Evolutionary conservation across 2,329 filamentous ascomycete genomes (phyloP).

Genomic region (Sporothrix brasiliensis): DNA sequence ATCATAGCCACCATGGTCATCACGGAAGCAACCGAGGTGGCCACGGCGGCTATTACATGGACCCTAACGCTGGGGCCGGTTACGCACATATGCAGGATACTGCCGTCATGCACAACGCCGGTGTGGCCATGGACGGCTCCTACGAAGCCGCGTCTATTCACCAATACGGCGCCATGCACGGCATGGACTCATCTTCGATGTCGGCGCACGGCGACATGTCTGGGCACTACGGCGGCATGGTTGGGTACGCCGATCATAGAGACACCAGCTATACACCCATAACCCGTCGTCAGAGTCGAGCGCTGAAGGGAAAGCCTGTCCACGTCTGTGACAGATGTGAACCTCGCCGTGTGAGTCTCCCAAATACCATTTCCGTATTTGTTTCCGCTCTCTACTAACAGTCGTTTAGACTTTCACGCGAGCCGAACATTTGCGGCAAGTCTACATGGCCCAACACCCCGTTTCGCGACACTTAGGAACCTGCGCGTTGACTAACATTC

Average conservation of each 20-base stretch:
- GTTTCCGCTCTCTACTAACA: constrained; percentile 37
- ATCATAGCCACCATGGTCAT: neutral
- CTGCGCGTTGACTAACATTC: neutral
- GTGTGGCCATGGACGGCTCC: neutral
- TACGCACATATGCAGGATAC: neutral
- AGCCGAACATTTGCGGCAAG: constrained; percentile 38
- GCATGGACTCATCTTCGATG: neutral
- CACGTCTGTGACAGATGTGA: constrained; percentile 33
- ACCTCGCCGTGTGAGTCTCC: constrained; percentile 30
- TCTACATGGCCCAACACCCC: neutral
- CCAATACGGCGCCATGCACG: neutral
- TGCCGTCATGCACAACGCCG: neutral
- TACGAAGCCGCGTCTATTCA: neutral
- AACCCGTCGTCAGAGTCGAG: constrained; percentile 31
- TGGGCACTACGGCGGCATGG: neutral
- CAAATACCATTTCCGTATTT: constrained; percentile 34
- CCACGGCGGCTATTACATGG: neutral
- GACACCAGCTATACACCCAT: constrained; percentile 24
- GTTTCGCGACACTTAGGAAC: neutral
- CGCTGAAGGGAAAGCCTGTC: constrained; percentile 35
- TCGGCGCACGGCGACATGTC: constrained; percentile 6
- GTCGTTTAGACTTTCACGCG: constrained; percentile 34
- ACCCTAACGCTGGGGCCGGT: neutral
- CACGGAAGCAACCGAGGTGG: constrained; percentile 16
- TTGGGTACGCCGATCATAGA: neutral